A percentile compares a stretch with the other conserved stretches of the same genome.
phyloP scores from a whole-genome alignment of 345 rosid species.

The Barbarea vulgaris region DNA sequence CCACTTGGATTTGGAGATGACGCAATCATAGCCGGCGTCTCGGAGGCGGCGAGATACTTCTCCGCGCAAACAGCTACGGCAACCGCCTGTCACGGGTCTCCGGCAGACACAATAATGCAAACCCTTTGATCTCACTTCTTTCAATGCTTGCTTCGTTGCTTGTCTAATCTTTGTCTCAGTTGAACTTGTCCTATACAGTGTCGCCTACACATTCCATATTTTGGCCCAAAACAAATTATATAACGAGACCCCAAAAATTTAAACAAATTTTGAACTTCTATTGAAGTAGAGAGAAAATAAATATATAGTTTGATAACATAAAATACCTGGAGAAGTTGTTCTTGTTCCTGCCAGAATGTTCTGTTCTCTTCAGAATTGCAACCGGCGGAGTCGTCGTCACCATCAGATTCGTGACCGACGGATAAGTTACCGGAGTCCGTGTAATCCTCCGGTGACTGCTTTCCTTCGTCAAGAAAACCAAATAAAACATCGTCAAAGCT shows the following conservation, averaged over 20 bases:
- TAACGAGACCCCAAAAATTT: constrained; percentile 18
- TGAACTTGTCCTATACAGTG: constrained; percentile 63
- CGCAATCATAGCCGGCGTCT: constrained; percentile 58
- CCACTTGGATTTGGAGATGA: constrained; percentile 81
- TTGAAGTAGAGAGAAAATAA: not conserved
- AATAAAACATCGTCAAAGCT: constrained; percentile 62
- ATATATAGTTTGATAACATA: not conserved
- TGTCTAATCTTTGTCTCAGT: constrained; percentile 66
- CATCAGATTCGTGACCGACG: constrained; percentile 25
- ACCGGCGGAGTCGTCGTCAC: constrained; percentile 38
- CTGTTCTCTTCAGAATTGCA: constrained; percentile 48
- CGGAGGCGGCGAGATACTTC: constrained; percentile 61
- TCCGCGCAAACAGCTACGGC: constrained; percentile 61
- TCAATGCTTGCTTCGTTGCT: constrained; percentile 60
- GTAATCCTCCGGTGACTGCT: constrained; percentile 37
- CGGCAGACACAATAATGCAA: constrained; percentile 57
- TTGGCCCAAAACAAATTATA: constrained; percentile 15
- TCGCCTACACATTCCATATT: constrained; percentile 49
- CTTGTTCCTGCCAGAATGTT: constrained; percentile 75
- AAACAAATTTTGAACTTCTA: not conserved
- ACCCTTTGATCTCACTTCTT: constrained; percentile 42
- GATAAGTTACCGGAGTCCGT: constrained; percentile 17
- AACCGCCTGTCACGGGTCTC: constrained; percentile 47
- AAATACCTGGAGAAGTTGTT: constrained; percentile 71
- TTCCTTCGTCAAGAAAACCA: constrained; percentile 57